Conservation (phyloP, 2,329 filamentous ascomycete species). For the Calonectria pseudoturangicola region DNA sequence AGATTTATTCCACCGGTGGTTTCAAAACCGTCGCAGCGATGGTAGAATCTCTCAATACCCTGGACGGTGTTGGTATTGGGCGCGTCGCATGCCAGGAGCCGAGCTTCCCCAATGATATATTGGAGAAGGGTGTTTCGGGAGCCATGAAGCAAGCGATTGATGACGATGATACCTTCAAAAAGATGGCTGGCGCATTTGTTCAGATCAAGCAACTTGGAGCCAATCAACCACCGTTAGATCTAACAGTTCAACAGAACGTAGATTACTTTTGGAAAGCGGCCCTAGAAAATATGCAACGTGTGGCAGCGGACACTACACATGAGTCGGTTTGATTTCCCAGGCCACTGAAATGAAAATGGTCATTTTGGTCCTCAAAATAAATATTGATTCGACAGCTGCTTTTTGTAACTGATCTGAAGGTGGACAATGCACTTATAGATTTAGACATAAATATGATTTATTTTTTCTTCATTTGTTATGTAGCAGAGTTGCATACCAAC, state of each 20-base stretch:
- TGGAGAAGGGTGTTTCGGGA: not conserved
- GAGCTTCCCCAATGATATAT: not conserved
- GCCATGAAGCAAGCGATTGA: not conserved
- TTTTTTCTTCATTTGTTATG: too few species aligned
- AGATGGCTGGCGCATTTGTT: not conserved
- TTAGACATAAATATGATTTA: too few species aligned
- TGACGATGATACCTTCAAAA: not conserved
- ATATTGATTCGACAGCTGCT: too few species aligned
- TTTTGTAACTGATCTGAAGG: too few species aligned
- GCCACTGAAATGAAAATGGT: not conserved
- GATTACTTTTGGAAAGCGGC: not conserved
- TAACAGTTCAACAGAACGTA: not conserved
- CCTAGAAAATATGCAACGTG: not conserved
- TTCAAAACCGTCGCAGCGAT: not conserved
- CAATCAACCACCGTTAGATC: not conserved
- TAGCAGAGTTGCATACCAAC: too few species aligned
- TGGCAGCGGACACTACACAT: not conserved
- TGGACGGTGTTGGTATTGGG: not conserved
- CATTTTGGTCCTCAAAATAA: too few species aligned
- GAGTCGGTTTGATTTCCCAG: not conserved
- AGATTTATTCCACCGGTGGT: not conserved
- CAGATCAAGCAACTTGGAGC: not conserved
- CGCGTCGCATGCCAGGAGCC: slow-evolving; percentile 2
- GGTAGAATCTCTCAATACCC: not conserved
- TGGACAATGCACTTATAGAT: too few species aligned